Evolutionary conservation across 352 stramenopile genomes (phyloP).

Genomic region (Aphanomyces invadans): DNA sequence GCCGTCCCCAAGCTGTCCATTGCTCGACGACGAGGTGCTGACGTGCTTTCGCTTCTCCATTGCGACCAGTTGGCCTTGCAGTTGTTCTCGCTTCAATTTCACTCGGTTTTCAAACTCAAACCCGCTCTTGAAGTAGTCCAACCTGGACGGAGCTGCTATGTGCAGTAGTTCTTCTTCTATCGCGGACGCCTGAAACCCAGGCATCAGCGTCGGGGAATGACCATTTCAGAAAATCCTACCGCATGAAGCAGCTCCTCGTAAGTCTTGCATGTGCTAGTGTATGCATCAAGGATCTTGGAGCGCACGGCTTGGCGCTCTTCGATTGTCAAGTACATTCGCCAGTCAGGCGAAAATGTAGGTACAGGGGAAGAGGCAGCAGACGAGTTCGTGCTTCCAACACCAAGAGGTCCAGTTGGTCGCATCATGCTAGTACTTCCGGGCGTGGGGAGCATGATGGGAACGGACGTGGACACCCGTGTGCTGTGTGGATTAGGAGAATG

Average conservation of each 20-base stretch:
- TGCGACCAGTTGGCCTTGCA: constrained; percentile 73
- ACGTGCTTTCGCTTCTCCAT: constrained; percentile 35
- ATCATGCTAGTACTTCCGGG: neutral
- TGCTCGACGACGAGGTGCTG: neutral
- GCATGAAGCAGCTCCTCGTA: constrained; percentile 87
- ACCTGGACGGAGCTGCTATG: constrained; percentile 77
- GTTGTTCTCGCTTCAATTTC: constrained; percentile 84
- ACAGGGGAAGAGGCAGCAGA: neutral
- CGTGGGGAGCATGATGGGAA: neutral
- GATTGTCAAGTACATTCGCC: constrained; percentile 86
- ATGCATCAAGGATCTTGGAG: constrained; percentile 81
- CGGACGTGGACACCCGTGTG: constrained; percentile 15
- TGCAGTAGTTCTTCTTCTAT: constrained; percentile 86
- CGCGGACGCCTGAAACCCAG: constrained; percentile 58
- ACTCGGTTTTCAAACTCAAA: constrained; percentile 88
- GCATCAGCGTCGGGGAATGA: neutral
- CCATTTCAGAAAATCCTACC: constrained; percentile 35
- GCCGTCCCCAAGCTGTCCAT: neutral
- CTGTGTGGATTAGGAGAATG: neutral
- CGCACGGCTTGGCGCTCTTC: constrained; percentile 82
- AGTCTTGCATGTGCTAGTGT: constrained; percentile 71
- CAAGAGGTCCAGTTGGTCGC: neutral
- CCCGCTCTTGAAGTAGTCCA: constrained; percentile 88
- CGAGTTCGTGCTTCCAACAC: neutral
- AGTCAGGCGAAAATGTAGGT: too few species aligned